These are phyloP conservation scores for Trypanosoma boissoni DNA, from an alignment of 208 protist species.

Conservation along the genomic window DNA sequence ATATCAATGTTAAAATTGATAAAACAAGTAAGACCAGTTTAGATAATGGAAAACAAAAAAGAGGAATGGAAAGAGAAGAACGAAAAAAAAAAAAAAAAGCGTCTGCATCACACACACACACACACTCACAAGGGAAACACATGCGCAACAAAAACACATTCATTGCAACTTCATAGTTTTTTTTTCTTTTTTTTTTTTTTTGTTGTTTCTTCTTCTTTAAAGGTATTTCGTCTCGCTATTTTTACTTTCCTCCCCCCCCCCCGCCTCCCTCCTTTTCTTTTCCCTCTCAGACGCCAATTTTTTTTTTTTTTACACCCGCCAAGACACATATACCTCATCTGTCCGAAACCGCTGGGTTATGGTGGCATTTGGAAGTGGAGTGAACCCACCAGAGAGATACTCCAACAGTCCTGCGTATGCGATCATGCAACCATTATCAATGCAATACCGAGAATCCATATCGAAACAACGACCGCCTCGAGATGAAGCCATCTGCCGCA, in stretches of 20 bases:
- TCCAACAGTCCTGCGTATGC: slow-evolving; percentile 96
- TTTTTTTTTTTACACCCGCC: slow-evolving; percentile 56
- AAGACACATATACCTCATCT: slow-evolving; percentile 94
- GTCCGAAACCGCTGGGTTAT: slow-evolving; percentile 94
- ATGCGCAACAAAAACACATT: no score
- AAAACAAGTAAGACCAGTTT: no score
- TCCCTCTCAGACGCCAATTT: slow-evolving; percentile 5
- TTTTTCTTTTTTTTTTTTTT: slow-evolving; percentile 25
- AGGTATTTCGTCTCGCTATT: no score
- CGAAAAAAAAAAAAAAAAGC: no score
- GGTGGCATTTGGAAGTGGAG: slow-evolving; percentile 58
- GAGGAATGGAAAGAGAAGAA: no score
- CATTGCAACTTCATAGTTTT: no score
- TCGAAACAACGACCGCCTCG: slow-evolving; percentile 87
- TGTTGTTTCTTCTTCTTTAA: slow-evolving; percentile 8
- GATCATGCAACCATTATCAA: slow-evolving; percentile 99
- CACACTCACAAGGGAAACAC: no score
- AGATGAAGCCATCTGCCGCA: slow-evolving; percentile 90
- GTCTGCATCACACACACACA: no score
- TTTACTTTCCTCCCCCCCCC: background rate
- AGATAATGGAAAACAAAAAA: no score
- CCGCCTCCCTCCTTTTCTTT: background rate
- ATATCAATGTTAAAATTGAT: no score
- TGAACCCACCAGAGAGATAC: slow-evolving; percentile 78
- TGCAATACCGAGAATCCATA: slow-evolving; percentile 98